A percentile compares a stretch with the other conserved stretches of the same genome.
phyloP scores from a whole-genome alignment of 352 stramenopile species.

The Phytopythium litorale region DNA sequence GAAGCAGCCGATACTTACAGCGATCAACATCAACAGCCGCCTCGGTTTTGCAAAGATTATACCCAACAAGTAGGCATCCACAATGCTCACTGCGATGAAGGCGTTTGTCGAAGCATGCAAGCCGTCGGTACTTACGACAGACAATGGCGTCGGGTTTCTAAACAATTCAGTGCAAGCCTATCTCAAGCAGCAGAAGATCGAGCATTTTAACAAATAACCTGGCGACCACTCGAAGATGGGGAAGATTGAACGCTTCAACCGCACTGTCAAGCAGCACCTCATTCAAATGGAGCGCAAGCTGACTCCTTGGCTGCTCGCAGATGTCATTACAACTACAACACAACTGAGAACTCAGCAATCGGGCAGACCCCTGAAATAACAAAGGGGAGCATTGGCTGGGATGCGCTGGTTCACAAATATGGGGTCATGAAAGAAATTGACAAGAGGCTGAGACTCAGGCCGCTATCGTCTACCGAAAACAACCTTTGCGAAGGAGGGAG shows the following conservation, averaged over 20 bases:
- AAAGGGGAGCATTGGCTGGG: conserved; percentile 11
- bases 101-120: conserved; percentile 13
- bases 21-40: conserved; percentile 24
- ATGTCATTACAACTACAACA: conserved; percentile 18
- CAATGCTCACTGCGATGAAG: conserved; percentile 9
- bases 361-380: conserved; percentile 5
- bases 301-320: conserved; percentile 10
- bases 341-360: conserved; percentile 9
- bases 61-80: conserved; percentile 7
- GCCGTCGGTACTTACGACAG: conserved; percentile 10
- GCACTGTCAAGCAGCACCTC: conserved; percentile 17
- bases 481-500: conserved; percentile 10
- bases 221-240: conserved; percentile 18
- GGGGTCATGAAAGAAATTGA: conserved; percentile 1
- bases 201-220: conserved; percentile 15
- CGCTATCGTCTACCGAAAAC: conserved; percentile 3
- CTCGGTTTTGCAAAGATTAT: conserved; percentile 18
- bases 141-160: conserved; percentile 19
- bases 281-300: conserved; percentile 10
- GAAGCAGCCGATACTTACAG: conserved; percentile 11
- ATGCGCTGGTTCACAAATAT: conserved; percentile 12
- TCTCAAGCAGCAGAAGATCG: conserved; percentile 13
- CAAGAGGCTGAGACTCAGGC: conserved; percentile 3
- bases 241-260: conserved; percentile 25
- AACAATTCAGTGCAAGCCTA: conserved; percentile 9